Base-by-base conservation (phyloP, 176 grass and related monocot genomes). In the Neostapfia colusana region DNA sequence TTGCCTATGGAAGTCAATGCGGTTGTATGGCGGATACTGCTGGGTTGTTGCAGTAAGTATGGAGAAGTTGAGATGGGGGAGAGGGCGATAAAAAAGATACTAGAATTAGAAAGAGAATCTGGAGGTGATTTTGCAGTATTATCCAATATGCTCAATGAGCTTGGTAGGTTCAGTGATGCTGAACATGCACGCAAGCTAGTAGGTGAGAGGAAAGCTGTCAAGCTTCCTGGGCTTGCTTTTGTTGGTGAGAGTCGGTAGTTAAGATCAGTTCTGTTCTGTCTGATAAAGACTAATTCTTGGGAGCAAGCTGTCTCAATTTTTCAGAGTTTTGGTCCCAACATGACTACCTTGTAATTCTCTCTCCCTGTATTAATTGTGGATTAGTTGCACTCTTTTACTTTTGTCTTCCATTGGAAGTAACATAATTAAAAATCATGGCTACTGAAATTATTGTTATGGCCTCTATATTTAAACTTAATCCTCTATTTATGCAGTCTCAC, bases 41-140 rank as follows among this genome's bases (percentile, higher is more conserved):
- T 93, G 54, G 87, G 91, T 62, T 82, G 87, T 51, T 93, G 91
- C 53, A 85, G 85, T 28, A 90, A 90, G 79, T 84, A 93, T 72
- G 85, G 91, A 18, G 91, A 90, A 73, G 79, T 90, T 50, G 85
- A 88, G 70, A 85, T 90, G 64, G 91, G 85, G 42, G 14, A 90
- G 79, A 90, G 82, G 85, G 85, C 83, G 12, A 80, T 93, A 72
- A 83, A 84, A 84, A 90, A 78, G 75, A 90, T 93, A 76, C 10
- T 80, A 24, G 71, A 79, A 15, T 73, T 93, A 27, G 82, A 90
- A 66, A 76, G 66, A 50, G 85, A 74, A 40, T 85, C 80, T 16
- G 85, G 91, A 45, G 75, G 82, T 54, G 87, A 93, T 82, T 88
- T 90, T 73, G 82, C 75, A 1, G 82, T 93, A 4, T 67, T 90